Conservation (phyloP, 768 basidiomycete genomes). For the Fomitopsis serialis region DNA sequence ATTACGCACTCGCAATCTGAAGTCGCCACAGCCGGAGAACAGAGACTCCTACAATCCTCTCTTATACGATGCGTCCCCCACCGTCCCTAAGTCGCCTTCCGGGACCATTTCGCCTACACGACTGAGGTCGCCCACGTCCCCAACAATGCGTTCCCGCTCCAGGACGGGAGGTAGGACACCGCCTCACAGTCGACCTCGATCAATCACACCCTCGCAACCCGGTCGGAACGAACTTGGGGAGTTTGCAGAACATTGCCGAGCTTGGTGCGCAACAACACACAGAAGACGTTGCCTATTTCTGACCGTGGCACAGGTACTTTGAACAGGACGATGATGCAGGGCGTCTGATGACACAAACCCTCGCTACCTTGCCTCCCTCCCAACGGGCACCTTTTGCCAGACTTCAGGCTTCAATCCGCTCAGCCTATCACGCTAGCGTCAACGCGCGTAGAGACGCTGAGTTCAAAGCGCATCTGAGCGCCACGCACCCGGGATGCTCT, state of each 20-base stretch:
- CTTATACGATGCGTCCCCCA: constrained; percentile 71
- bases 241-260: constrained; percentile 72
- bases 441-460: constrained; percentile 74
- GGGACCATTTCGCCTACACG: constrained; percentile 41
- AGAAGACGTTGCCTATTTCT: constrained; percentile 1
- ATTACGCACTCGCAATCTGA: constrained; percentile 39
- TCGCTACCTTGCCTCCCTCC: constrained; percentile 73
- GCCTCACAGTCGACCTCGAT: constrained; percentile 55
- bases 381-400: constrained; percentile 86
- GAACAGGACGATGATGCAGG: constrained; percentile 76
- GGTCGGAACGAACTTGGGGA: constrained; percentile 66
- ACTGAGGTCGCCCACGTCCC: constrained; percentile 52
- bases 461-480: constrained; percentile 77
- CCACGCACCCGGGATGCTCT: constrained; percentile 77
- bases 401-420: constrained; percentile 80
- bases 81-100: constrained; percentile 51
- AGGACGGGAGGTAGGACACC: constrained; percentile 49
- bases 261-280: constrained; percentile 49
- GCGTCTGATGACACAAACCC: constrained; percentile 74
- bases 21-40: constrained; percentile 37
- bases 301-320: constrained; percentile 58
- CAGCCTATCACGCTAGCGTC: constrained; percentile 78
- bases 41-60: constrained; percentile 51
- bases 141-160: constrained; percentile 46
- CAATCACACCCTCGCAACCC: constrained; percentile 64